Conservation (phyloP, 2,329 filamentous ascomycete genomes). For the Sclerotinia glacialis region DNA sequence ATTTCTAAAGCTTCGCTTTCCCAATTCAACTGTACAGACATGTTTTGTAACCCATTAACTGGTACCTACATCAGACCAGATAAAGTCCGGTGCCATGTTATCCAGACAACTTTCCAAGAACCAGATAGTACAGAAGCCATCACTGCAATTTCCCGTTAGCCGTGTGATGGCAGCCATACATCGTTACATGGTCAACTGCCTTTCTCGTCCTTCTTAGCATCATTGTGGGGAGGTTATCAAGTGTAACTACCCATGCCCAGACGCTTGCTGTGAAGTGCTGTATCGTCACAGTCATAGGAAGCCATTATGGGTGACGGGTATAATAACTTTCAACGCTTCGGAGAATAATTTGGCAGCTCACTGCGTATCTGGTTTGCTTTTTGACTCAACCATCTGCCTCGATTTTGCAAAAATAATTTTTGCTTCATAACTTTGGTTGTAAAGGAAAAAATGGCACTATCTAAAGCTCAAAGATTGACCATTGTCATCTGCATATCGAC, state of each 20-base stretch:
- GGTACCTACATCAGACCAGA: slow-evolving; percentile 20
- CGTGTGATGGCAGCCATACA: slow-evolving; percentile 13
- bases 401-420: slow-evolving; percentile 10
- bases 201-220: slow-evolving; percentile 20
- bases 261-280: slow-evolving; percentile 4
- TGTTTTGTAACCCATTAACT: slow-evolving; percentile 14
- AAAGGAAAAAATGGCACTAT: slow-evolving; percentile 15
- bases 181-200: slow-evolving; percentile 18
- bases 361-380: slow-evolving; percentile 21
- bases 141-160: slow-evolving; percentile 22
- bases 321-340: slow-evolving; percentile 15
- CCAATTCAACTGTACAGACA: slow-evolving; percentile 15
- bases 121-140: slow-evolving; percentile 18
- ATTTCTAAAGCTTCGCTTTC: slow-evolving; percentile 7
- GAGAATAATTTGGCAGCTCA: slow-evolving; percentile 19
- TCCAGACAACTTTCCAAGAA: slow-evolving; percentile 16
- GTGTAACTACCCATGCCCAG: slow-evolving; percentile 17
- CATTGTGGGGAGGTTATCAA: slow-evolving; percentile 5
- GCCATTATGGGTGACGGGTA: slow-evolving; percentile 2
- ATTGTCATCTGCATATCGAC: slow-evolving; percentile 47
- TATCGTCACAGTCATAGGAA: slow-evolving; percentile 1
- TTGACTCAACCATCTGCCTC: slow-evolving; percentile 18
- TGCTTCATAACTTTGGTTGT: background rate
- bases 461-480: slow-evolving; percentile 31
- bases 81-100: slow-evolving; percentile 18